phyloP scores from a whole-genome alignment of 441 rosid species.

The Brassica balearica region DNA sequence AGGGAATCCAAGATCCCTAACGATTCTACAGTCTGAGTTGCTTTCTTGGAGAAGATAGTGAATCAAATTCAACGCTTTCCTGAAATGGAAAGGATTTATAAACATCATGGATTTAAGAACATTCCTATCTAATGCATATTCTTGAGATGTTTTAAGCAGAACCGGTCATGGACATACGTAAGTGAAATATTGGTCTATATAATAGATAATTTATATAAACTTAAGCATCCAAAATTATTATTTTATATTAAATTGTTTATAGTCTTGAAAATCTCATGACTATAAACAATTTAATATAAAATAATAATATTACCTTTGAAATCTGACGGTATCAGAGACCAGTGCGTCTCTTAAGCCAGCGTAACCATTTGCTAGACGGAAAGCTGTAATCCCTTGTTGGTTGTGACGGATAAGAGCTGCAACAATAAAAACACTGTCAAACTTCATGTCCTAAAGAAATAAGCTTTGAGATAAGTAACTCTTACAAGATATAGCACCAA shows the following conservation, averaged over 20 bases:
- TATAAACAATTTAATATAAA: no score
- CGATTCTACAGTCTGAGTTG: conserved; percentile 65
- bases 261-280: no score
- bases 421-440: conserved; percentile 32
- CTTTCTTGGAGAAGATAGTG: conserved; percentile 86
- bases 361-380: conserved; percentile 91
- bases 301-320: conserved; percentile 62
- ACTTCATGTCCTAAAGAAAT: neutral
- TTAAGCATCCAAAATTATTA: no score
- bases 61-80: conserved; percentile 89
- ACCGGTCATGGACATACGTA: no score
- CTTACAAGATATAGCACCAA: conserved; percentile 93
- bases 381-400: conserved; percentile 77
- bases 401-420: conserved; percentile 88
- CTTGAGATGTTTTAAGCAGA: neutral
- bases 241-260: no score
- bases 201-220: no score
- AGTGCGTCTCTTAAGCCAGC: conserved; percentile 82
- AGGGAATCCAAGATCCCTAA: conserved; percentile 74
- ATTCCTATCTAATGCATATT: neutral
- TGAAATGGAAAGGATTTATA: conserved; percentile 43
- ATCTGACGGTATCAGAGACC: conserved; percentile 67
- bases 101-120: neutral
- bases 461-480: conserved; percentile 14
- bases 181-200: no score